Percentiles rank a stretch among this genome's conserved stretches.
phyloP scores from a whole-genome alignment of 768 basidiomycete genomes.

The Udeniomyces megalosporus region DNA sequence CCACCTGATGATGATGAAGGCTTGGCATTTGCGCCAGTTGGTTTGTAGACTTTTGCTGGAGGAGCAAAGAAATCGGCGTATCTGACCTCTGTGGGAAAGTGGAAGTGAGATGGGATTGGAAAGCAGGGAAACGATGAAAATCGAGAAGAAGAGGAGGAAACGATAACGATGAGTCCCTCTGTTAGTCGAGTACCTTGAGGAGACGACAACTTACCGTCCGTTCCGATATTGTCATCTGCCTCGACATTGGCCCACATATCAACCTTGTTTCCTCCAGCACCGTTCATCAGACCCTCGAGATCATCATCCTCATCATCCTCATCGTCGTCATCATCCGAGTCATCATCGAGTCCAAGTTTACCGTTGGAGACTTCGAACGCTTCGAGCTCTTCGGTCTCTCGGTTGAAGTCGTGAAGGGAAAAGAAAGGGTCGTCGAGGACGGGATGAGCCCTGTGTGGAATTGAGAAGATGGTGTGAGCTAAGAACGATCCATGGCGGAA shows the following conservation, averaged over 20 bases:
- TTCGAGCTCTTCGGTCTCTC: constrained; percentile 64
- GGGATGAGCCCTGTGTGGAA: constrained; percentile 26
- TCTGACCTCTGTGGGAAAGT: constrained; percentile 22
- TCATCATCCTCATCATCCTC: constrained; percentile 37
- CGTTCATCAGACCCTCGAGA: constrained; percentile 18
- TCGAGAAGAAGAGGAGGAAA: not conserved
- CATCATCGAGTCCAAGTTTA: constrained; percentile 32
- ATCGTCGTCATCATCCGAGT: constrained; percentile 37
- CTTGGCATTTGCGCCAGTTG: constrained; percentile 3
- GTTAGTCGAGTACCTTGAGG: not conserved
- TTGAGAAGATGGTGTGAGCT: too few species aligned
- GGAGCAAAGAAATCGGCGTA: constrained; percentile 32
- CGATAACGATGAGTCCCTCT: not conserved
- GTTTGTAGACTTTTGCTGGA: constrained; percentile 18
- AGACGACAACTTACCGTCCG: constrained; percentile 16
- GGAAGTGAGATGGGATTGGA: not conserved
- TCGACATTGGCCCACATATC: constrained; percentile 12
- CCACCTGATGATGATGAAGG: constrained; percentile 1
- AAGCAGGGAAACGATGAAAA: not conserved
- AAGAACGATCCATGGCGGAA: too few species aligned
- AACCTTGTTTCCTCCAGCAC: constrained; percentile 5
- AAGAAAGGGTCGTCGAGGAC: constrained; percentile 83
- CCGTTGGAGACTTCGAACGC: constrained; percentile 47
- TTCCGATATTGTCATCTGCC: constrained; percentile 1
- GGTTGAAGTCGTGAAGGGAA: constrained; percentile 69